Base-by-base conservation (phyloP, 306 rosid species). In the Quercus suber region DNA sequence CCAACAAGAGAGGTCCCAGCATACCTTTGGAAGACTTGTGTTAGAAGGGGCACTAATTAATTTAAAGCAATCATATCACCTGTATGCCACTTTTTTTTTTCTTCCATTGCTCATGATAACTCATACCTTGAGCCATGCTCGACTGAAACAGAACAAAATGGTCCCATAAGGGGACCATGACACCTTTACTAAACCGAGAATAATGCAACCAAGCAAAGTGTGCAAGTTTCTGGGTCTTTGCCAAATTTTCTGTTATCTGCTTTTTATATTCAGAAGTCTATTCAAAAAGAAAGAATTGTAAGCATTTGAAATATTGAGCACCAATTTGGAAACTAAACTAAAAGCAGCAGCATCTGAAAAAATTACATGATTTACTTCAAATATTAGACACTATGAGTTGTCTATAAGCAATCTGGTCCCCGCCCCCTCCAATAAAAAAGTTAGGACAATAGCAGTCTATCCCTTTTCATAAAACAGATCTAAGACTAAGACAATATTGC, bases 1-100 rank as follows among this genome's bases (percentile, higher is more conserved):
- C 88, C 78, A 79, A 81, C 71, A 49, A 15, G 84, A 80, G 77
- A 82, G 84, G 75, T 23, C 72, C 78, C 51, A n/a, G 76, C 76
- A 58, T 60, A 85, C 80, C 78, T 77, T 77, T 78, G 86, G 69
- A 84, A 80, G 53, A 21, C 80, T 52, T 82, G 55, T 69, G 81
- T 82, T 73, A 84, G 90, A 86, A 89, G 85, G 83, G 57, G 76
- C 73, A 75, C 81, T 86, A 81, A 86, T 86, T 85, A 83, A 78
- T 75, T 77, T 71, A 55, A 76, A 73, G 85, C 81, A 86, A 84
- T 88, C 76, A 86, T 89, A 80, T 77, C 84, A 60, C 67, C 35
- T 75, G 72, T 80, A 79, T 57, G 85, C 86, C 86, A 84, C 69
- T 82, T 87, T 45, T 70, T 41, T 75, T 69, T 69, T 71, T 49